These are phyloP conservation scores for Uronychia setigera DNA, from an alignment of 73 alveolate genomes.

Conservation along the genomic window DNA sequence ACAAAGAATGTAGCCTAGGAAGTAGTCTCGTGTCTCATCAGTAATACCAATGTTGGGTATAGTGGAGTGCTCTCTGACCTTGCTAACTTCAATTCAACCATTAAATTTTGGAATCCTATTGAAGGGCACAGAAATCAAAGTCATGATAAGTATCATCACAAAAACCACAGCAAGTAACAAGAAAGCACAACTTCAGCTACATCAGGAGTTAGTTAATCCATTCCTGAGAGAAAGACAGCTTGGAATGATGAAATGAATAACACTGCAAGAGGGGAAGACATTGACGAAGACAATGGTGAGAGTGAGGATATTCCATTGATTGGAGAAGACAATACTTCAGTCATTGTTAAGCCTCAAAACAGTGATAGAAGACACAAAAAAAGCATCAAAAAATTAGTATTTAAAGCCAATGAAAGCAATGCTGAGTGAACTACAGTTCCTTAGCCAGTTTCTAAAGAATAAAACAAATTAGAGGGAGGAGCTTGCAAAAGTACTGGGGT, in stretches of 20 bases:
- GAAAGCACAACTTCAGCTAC: neutral
- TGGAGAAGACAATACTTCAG: neutral
- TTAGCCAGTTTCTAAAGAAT: too few species aligned
- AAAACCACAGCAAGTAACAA: neutral
- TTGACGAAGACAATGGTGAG: neutral
- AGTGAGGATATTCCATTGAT: neutral
- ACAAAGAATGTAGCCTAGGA: slow-evolving; percentile 44
- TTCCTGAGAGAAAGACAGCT: neutral
- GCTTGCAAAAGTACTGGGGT: neutral
- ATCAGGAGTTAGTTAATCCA: too few species aligned
- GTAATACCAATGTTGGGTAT: neutral
- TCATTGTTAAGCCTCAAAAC: neutral
- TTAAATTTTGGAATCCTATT: neutral
- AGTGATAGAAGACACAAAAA: neutral
- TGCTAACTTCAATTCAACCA: neutral
- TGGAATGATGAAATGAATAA: neutral
- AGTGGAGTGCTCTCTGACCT: slow-evolving; percentile 26
- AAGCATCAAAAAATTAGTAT: neutral
- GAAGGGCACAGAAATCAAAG: neutral
- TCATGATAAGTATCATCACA: too few species aligned
- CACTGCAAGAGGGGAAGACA: neutral
- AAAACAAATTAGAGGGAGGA: neutral
- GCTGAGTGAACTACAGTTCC: too few species aligned
- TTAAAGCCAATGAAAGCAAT: neutral
- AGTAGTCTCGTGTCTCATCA: slow-evolving; percentile 32